Evolutionary conservation across 1,139 yeast genomes (phyloP).

Genomic region (Yamadazyma friedrichii): DNA sequence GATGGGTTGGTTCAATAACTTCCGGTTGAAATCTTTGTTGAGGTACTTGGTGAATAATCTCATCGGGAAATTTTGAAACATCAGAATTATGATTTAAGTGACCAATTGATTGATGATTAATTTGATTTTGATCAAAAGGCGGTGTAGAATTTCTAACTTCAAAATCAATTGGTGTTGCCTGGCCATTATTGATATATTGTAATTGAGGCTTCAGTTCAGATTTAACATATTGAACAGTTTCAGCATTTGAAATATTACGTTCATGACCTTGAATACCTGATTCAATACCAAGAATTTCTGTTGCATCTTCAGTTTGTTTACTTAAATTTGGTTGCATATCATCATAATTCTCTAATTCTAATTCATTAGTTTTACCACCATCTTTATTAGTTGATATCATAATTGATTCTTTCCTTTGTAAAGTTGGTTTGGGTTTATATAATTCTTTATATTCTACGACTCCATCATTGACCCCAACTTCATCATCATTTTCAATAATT

Average conservation of each 20-base stretch:
- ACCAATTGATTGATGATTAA: neutral
- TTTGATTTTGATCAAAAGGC: neutral
- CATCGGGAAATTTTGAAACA: neutral
- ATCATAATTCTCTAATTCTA: constrained; percentile 3
- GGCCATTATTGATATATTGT: constrained; percentile 1
- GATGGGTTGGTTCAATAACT: constrained; percentile 2
- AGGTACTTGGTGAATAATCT: neutral
- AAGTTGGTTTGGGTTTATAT: constrained; percentile 18
- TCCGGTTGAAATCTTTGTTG: neutral
- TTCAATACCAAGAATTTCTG: constrained; percentile 4
- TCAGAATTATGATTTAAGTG: neutral
- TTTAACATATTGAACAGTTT: constrained; percentile 6
- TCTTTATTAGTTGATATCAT: neutral
- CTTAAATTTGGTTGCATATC: constrained; percentile 12
- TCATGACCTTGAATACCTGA: neutral
- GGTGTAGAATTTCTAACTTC: neutral
- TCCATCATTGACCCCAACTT: neutral
- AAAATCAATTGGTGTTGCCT: neutral
- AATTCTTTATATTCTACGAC: constrained; percentile 17
- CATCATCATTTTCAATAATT: neutral
- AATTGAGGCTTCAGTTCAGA: constrained; percentile 1
- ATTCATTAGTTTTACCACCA: neutral
- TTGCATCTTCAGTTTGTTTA: constrained; percentile 2
- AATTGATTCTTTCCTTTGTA: constrained; percentile 4
- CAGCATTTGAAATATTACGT: constrained; percentile 3